Evolutionary conservation across 768 basidiomycete species (phyloP), one percentile per base, ranked within the genome.

Genomic region (Russula emetica): DNA sequence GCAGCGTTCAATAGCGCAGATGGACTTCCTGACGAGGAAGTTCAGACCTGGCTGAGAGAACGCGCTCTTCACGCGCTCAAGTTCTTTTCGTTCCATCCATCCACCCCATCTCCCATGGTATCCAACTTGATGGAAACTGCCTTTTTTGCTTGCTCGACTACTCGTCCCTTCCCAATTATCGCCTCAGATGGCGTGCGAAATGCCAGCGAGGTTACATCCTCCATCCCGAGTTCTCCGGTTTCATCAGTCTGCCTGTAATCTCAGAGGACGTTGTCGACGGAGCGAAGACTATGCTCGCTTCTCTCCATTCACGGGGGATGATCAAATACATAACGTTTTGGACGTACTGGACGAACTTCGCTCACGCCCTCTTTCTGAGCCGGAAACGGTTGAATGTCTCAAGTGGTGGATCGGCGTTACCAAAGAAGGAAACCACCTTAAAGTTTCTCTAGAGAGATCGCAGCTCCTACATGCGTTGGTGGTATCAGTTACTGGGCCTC

Each of bases 81-180:
- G 63, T 97, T 97, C 77, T 98, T 97, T 78, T 88, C 91, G 1
- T 98, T 93, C 74, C 83, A 86, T 67, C 77, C 81, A 2, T 96
- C 96, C 0, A 96, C 96, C 0, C 96, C 96, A 1, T 92, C 90
- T 0, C 72, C 84, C 1, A 83, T 89, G 52, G 90, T 98, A 34
- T 86, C 92, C 0, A 76, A 74, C 13, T 74, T 83, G 18, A 81
- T 95, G 62, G 88, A 93, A 72, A 75, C 79, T 0, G 85, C 88
- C 1, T 98, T 98, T 76, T 97, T 94, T 72, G 73, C 78, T 0
- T 90, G 87, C 66, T 78, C 80, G 10, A 67, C 73, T 1, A 76
- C 74, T 16, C 72, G 75, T 5, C 74, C 78, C 0, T 82, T 96
- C 71, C 83, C 86, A 0, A 77, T 98, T 40, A 80, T 95, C 22